A percentile compares a stretch with the other conserved stretches of the same genome.
Conservation (phyloP, 2,329 filamentous ascomycete genomes). For the Lithohypha guttulata region DNA sequence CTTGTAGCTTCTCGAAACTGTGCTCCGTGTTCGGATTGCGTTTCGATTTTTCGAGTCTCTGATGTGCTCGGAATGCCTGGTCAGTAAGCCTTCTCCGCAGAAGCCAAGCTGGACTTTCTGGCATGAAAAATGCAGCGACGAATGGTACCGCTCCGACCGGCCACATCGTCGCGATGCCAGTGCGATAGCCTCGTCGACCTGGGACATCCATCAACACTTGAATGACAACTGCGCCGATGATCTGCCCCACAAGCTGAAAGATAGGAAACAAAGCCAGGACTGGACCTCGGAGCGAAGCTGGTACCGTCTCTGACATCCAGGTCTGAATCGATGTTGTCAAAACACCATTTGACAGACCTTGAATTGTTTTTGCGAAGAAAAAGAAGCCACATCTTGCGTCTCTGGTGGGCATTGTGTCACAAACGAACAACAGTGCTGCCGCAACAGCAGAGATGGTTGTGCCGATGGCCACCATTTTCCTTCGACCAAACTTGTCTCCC, state of each 20-base stretch:
- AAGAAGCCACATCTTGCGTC: slow-evolving; percentile 30
- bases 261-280: slow-evolving; percentile 41
- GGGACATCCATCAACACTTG: slow-evolving; percentile 15
- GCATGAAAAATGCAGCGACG: slow-evolving; percentile 35
- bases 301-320: slow-evolving; percentile 43
- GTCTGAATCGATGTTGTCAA: slow-evolving; percentile 36
- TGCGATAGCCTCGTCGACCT: slow-evolving; percentile 1
- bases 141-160: slow-evolving; percentile 35
- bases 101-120: slow-evolving; percentile 42
- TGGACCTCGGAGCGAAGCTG: slow-evolving; percentile 36
- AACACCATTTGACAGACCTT: slow-evolving; percentile 37
- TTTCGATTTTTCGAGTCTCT: slow-evolving; percentile 37
- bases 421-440: slow-evolving; percentile 28
- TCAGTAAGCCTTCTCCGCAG: slow-evolving; percentile 33
- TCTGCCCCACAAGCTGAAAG: slow-evolving; percentile 40
- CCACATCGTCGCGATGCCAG: slow-evolving; percentile 38
- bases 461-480: slow-evolving; percentile 28
- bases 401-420: slow-evolving; percentile 24
- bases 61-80: slow-evolving; percentile 37
- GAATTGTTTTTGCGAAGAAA: slow-evolving; percentile 37
- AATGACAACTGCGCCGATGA: slow-evolving; percentile 37
- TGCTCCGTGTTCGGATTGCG: slow-evolving; percentile 26
- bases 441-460: slow-evolving; percentile 30
- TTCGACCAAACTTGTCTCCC: slow-evolving; percentile 33
- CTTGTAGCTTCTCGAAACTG: slow-evolving; percentile 27